Evolutionary conservation across 345 rosid species (phyloP), one percentile per base, ranked within the genome.

Genomic region (Lumnitzera littorea): DNA sequence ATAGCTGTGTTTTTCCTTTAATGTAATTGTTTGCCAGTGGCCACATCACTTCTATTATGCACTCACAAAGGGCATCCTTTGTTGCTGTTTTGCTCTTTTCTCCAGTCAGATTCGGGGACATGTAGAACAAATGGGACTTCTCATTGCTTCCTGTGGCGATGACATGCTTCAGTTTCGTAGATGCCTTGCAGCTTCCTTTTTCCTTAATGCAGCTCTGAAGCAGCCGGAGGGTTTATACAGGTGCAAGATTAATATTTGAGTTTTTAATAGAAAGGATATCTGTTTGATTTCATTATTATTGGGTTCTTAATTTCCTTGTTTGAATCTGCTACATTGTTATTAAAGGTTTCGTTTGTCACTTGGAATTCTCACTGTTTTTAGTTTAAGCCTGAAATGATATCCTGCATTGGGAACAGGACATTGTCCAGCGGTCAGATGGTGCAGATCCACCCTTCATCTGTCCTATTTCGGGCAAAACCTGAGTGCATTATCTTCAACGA

Each of bases 181-280:
- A 78, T 92, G 98, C 75, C 96, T 92, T 24, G 86, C 94, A 24
- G 85, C 96, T 55, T 81, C 96, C 14, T 92, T 92, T 80, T 92
- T 92, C 80, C 88, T 89, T 60, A 87, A 89, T 73, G 98, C 98
- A 31, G 98, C 96, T 57, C 66, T 80, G 75, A 89, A 82, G 78
- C 96, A 92, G 71, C 85, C 96, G 12, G 94, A 92, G 16, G 89
- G 96, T 31, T 76, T 76, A 55, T 92, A 89, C 82, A 87, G 94
- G 98, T 91, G 65, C 2, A 36, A 1, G 1, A 36, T 36, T 9
- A 4, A 5, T 36, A 5, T 36, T 36, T 7, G 7, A 36, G 43
- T 36, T 36, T 36, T 4, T 36, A 36, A 36, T 1, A 7, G 7
- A 7, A 4, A 36, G 43, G 43, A 36, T 36, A 1, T 36, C 43